phyloP scores from a whole-genome alignment of 2,329 filamentous ascomycete species.

The Trichoderma aggressivum region DNA sequence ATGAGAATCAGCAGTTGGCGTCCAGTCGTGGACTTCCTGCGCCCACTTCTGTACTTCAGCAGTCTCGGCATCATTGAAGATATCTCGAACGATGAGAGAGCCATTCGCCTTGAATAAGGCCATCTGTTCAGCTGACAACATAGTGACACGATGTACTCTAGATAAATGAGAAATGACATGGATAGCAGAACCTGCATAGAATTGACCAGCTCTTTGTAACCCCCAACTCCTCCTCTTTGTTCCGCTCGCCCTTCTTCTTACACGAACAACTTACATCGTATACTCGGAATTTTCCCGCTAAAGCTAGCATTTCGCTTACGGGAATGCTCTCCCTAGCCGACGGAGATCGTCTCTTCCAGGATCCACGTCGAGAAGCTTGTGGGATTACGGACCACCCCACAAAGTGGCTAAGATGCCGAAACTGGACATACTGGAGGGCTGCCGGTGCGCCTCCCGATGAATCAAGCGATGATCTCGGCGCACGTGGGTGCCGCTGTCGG shows the following conservation, averaged over 20 bases:
- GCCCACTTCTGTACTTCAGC: background rate
- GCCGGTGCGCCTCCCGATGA: constrained; percentile 2
- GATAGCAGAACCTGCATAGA: background rate
- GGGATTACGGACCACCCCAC: background rate
- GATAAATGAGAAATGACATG: background rate
- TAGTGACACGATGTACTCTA: background rate
- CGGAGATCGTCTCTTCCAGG: background rate
- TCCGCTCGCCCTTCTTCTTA: background rate
- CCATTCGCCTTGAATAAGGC: background rate
- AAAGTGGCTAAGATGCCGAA: background rate
- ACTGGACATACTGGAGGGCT: background rate
- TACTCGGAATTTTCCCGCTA: constrained; percentile 1
- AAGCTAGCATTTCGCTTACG: background rate
- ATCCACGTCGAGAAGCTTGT: background rate
- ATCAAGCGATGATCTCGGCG: background rate
- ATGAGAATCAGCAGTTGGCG: background rate
- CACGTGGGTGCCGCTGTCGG: background rate
- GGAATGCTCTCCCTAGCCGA: background rate
- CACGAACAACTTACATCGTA: background rate
- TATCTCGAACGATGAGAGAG: background rate
- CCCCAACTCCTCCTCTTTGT: background rate
- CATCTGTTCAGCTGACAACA: background rate
- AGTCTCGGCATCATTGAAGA: background rate
- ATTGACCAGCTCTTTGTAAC: background rate
- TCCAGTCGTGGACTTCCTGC: constrained; percentile 6